Base-by-base conservation (phyloP, 164 flowering plant genomes). In the Umbellularia californica region DNA sequence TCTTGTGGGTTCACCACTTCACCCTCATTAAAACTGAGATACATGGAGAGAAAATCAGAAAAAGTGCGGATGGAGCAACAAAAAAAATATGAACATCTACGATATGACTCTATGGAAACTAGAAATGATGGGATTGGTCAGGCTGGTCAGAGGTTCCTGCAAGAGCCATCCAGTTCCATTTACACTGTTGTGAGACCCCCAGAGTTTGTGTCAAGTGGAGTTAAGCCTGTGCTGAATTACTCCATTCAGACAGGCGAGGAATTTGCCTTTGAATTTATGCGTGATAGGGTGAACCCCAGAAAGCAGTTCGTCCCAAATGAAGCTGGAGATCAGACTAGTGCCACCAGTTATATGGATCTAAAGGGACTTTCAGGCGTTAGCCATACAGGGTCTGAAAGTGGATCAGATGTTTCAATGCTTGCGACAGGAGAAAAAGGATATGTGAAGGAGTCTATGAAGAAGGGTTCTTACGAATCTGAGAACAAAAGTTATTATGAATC, bases 241-340 rank as follows among this genome's bases (percentile, higher is more conserved):
- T 92, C 98, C 28, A 90, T 92, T 76, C 98, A 89, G 84, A 94
- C 98, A 33, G 98, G 98, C 10, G 98, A 94, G 87, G 98, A 92
- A 81, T 94, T 94, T 81, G 82, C 94, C 74, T 86, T 91, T 63
- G 97, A 94, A 78, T 94, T 94, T 79, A 89, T 94, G 90, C 84
- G 88, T 20, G 96, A 89, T 13, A 80, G 94, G 73, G 93, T 87
- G 72, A 86, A 82, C 76, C 83, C 89, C 0, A 80, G 82, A 73
- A 84, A 82, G 70, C 87, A 81, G 2, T 73, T 77, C n/a, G 33
- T 81, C 63, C 88, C 86, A 67, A 77, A 75, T 77, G 70, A 82
- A 58, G 75, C 81, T 68, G 79, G 77, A 70, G 90, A 86, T 78
- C 78, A 84, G 30, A 73, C 62, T 74, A 64, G 51, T 77, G 70